Conservation (phyloP, 2,329 filamentous ascomycete species). For the Colletotrichum lindemuthianum region DNA sequence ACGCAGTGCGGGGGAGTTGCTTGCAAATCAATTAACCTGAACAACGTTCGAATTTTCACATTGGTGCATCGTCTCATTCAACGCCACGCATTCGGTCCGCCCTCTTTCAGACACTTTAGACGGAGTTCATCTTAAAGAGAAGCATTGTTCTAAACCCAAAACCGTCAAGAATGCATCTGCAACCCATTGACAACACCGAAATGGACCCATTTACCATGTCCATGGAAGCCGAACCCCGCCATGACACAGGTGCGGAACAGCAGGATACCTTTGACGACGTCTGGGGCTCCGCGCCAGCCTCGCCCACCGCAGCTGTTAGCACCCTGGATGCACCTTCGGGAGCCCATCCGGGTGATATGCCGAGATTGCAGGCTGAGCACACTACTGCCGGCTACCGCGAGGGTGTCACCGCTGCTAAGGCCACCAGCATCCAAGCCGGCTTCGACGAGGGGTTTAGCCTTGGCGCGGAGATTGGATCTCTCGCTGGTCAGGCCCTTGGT, state of each 20-base stretch:
- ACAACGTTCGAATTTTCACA: slow-evolving; percentile 15
- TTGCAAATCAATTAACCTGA: slow-evolving; percentile 26
- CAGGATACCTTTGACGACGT: slow-evolving; percentile 38
- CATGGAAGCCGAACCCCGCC: slow-evolving; percentile 25
- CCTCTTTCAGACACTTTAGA: neutral
- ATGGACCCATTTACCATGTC: slow-evolving; percentile 36
- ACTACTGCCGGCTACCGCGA: slow-evolving; percentile 91
- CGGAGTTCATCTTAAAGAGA: neutral
- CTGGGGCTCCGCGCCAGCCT: slow-evolving; percentile 37
- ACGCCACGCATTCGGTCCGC: slow-evolving; percentile 2
- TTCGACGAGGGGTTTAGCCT: slow-evolving; percentile 93
- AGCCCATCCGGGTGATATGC: slow-evolving; percentile 70
- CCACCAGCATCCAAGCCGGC: slow-evolving; percentile 79
- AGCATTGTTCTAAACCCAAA: neutral
- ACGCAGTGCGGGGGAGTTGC: slow-evolving; percentile 18
- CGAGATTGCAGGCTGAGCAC: slow-evolving; percentile 78
- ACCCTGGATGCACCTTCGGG: slow-evolving; percentile 8
- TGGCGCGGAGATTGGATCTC: slow-evolving; percentile 81
- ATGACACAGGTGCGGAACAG: slow-evolving; percentile 8
- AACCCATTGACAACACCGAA: slow-evolving; percentile 37
- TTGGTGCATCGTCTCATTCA: neutral
- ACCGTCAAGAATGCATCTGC: slow-evolving; percentile 34
- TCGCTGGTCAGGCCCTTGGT: slow-evolving; percentile 80
- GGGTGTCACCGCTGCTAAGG: slow-evolving; percentile 81
- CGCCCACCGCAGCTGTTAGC: slow-evolving; percentile 17